Percentiles rank a stretch among this genome's conserved stretches.
These are phyloP conservation scores for Cercophora samala DNA, from an alignment of 495 filamentous ascomycete genomes.

Conservation along the genomic window DNA sequence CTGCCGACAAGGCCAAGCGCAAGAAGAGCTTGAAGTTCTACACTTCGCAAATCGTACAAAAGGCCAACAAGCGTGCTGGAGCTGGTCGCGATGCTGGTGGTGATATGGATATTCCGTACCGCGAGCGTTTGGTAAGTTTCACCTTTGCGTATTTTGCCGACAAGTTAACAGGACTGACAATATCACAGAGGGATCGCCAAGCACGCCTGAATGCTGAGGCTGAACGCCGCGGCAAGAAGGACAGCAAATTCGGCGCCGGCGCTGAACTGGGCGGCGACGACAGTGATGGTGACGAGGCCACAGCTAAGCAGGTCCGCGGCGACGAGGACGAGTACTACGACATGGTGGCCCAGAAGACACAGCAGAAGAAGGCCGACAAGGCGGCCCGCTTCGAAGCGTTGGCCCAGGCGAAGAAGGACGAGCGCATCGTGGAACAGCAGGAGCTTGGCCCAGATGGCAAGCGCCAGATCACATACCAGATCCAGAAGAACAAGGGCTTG, in stretches of 20 bases:
- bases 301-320: slow-evolving; percentile 42
- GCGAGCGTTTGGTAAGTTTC: slow-evolving; percentile 63
- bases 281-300: slow-evolving; percentile 54
- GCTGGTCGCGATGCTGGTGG: slow-evolving; percentile 82
- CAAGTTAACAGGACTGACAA: slow-evolving; percentile 9
- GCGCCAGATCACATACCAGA: slow-evolving; percentile 83
- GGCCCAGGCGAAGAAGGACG: slow-evolving; percentile 43
- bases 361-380: slow-evolving; percentile 72
- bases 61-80: slow-evolving; percentile 77
- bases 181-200: slow-evolving; percentile 63
- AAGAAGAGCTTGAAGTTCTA: slow-evolving; percentile 94
- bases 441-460: slow-evolving; percentile 70
- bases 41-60: slow-evolving; percentile 92
- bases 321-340: slow-evolving; percentile 87
- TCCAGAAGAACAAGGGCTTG: slow-evolving; percentile 96
- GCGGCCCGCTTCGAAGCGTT: slow-evolving; percentile 48
- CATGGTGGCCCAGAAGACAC: slow-evolving; percentile 65
- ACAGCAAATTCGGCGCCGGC: slow-evolving; percentile 47
- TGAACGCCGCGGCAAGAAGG: slow-evolving; percentile 72
- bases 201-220: slow-evolving; percentile 82
- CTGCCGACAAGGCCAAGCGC: slow-evolving; percentile 75
- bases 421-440: slow-evolving; percentile 59
- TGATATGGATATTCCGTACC: slow-evolving; percentile 85
- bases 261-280: slow-evolving; percentile 58
- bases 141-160: not conserved